These are phyloP conservation scores for Vitis vinifera DNA, from an alignment of 164 flowering plant species.

Conservation along the genomic window ASM3070453v1 NC_081818.1:28336501-28337000, in stretches of 20 bases:
- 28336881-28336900: neutral
- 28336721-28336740: neutral
- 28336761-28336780: conserved; percentile 60
- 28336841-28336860: conserved; percentile 61
- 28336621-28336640: conserved; percentile 67
- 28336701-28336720: conserved; percentile 5
- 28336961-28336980: conserved; percentile 1
- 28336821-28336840: conserved; percentile 74
- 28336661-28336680: conserved; percentile 86
- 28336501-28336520: conserved; percentile 98
- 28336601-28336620: conserved; percentile 92
- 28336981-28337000: neutral
- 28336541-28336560: conserved; percentile 39
- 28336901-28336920: neutral
- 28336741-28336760: conserved; percentile 18
- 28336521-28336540: conserved; percentile 52
- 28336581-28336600: conserved; percentile 86
- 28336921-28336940: neutral
- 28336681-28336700: conserved; percentile 7
- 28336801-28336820: conserved; percentile 94
- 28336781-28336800: conserved; percentile 88
- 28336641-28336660: conserved; percentile 99
- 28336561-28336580: conserved; percentile 71
- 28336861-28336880: neutral
- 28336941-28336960: conserved; percentile 7